Evolutionary conservation across 2,329 filamentous ascomycete genomes (phyloP).

Genomic region (Aspergillus piperis): DNA sequence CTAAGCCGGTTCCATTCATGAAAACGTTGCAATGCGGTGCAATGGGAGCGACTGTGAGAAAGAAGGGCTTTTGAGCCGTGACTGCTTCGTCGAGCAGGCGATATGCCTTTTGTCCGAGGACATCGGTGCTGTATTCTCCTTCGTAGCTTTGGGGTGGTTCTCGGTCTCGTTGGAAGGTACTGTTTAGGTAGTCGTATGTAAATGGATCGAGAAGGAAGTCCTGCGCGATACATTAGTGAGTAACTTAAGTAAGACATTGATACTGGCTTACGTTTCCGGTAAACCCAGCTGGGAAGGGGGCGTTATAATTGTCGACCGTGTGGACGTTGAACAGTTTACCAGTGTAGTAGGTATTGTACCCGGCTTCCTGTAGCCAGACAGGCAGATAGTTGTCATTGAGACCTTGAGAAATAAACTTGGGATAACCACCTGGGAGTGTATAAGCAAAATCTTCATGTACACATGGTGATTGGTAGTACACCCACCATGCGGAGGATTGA

Average conservation of each 20-base stretch:
- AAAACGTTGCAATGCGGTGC: constrained; percentile 66
- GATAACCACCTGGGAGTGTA: constrained; percentile 41
- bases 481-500: constrained; percentile 32
- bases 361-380: constrained; percentile 54
- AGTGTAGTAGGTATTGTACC: constrained; percentile 57
- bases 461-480: background rate
- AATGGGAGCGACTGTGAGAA: constrained; percentile 64
- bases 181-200: constrained; percentile 67
- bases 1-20: constrained; percentile 31
- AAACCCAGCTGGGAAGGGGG: constrained; percentile 38
- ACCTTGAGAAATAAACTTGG: constrained; percentile 54
- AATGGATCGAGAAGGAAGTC: constrained; percentile 39
- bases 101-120: constrained; percentile 58
- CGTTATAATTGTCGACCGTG: constrained; percentile 51
- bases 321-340: constrained; percentile 58
- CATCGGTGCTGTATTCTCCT: constrained; percentile 57
- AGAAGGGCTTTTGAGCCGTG: constrained; percentile 58
- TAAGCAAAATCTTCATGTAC: background rate
- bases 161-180: constrained; percentile 61
- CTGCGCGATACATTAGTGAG: constrained; percentile 16
- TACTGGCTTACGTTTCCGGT: constrained; percentile 12
- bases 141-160: constrained; percentile 56
- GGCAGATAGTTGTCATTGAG: constrained; percentile 55
- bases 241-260: too few species aligned
- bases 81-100: constrained; percentile 62